These are phyloP conservation scores for Phytophthora chlamydospora DNA, from an alignment of 352 stramenopile genomes.

Conservation along the genomic window DNA sequence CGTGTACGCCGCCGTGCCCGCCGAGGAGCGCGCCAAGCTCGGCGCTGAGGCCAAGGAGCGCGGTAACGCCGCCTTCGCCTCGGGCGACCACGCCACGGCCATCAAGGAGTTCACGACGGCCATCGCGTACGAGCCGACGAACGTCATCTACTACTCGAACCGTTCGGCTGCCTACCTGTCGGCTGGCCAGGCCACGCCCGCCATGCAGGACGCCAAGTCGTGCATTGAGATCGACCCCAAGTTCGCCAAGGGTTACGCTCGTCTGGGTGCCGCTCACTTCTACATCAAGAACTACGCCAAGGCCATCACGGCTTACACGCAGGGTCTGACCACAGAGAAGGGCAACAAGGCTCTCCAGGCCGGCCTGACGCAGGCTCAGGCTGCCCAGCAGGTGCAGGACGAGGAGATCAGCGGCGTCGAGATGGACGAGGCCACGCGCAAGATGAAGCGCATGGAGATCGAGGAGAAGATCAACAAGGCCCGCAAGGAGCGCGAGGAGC, in stretches of 20 bases:
- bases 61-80: constrained; percentile 81
- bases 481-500: constrained; percentile 85
- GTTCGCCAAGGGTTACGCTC: constrained; percentile 88
- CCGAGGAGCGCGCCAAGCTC: constrained; percentile 73
- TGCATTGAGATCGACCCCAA: constrained; percentile 87
- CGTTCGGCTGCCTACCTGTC: constrained; percentile 87
- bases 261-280: constrained; percentile 85
- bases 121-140: constrained; percentile 86
- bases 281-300: constrained; percentile 92
- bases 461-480: constrained; percentile 92
- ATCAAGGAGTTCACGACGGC: constrained; percentile 90
- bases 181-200: constrained; percentile 76
- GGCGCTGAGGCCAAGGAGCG: constrained; percentile 87
- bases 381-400: constrained; percentile 83
- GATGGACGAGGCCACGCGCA: constrained; percentile 89
- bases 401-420: constrained; percentile 85
- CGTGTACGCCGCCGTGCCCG: constrained; percentile 64
- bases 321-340: constrained; percentile 81
- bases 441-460: constrained; percentile 92
- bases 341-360: constrained; percentile 88
- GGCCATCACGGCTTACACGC: constrained; percentile 80
- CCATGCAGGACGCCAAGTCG: constrained; percentile 86
- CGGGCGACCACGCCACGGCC: constrained; percentile 77
- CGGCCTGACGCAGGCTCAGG: constrained; percentile 83
- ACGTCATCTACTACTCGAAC: constrained; percentile 91